Evolutionary conservation across 2,329 filamentous ascomycete genomes (phyloP), one percentile per base, ranked within the genome.

Genomic region (Rasamsonia emersonii): DNA sequence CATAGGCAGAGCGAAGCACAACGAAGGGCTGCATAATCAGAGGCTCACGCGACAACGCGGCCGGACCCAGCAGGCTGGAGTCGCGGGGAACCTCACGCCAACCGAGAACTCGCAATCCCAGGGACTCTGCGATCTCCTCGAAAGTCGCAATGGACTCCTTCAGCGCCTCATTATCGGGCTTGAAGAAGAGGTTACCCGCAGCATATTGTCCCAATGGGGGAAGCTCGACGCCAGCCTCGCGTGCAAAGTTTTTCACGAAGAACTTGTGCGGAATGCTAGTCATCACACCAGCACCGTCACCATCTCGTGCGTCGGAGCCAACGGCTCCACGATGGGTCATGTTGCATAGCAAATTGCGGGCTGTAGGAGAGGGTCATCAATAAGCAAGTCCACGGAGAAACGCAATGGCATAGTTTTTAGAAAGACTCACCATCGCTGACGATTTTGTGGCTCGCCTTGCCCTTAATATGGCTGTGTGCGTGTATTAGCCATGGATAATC

Each of bases 311-410:
- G 70, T 98, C 91, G 39, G 91, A 96, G 49, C 91, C 91, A 50
- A 96, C 89, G 43, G 91, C 91, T 71, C 91, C 91, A 61, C 91
- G 82, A 71, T 98, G 91, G 72, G 91, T 96, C 91, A 98, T 98
- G 75, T 98, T 96, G 74, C 91, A 98, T 43, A 98, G 79, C 41
- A 98, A 73, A 64, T 88, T 93, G 46, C 85, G 82, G 46, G 88
- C 85, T 91, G 50, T 26, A n/a, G n/a, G 39, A 18, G 43, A 21
- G 9, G 28, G 25, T 6, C 36, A 57, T 68, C 46, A 65, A 58
- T 37, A 30, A 24, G 14, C n/a, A 24, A 24, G 14, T 10, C n/a
- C 23, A 24, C n/a, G 14, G 14, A 9, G 23, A 24, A 24, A 9
- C 5, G 2, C 2, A 4, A 10, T 3, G 10, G 23, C 8, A 26